Evolutionary conservation across 192 early-diverging fungal genomes (phyloP), one percentile per base, ranked within the genome.

Genomic region (Coemansia sp.): DNA sequence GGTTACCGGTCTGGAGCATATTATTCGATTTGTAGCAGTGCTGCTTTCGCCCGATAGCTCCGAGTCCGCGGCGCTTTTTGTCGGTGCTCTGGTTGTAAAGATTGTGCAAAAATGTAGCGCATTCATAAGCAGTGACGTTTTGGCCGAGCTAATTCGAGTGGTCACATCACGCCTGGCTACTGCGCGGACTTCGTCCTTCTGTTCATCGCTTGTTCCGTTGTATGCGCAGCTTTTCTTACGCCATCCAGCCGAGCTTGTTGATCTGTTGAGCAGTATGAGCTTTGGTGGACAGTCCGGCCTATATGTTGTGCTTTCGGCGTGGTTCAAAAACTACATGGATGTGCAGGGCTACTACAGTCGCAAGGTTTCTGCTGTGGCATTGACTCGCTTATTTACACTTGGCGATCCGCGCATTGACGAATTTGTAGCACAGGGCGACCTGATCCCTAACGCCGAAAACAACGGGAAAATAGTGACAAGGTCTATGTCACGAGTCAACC

Each of bases 61-160:
- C 33, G 95, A 99, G 73, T 93, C 91, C 0, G 88, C 91, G 0
- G 87, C 92, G 0, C 74, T 95, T 24, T 96, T 95, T 85, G 89
- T 98, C 24, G 95, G 95, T n/a, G 92, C 94, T 66, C 74, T 98
- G 43, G 89, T 94, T 36, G 87, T 86, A 20, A 95, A 92, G 66
- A 70, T 98, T 52, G 91, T 96, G 65, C 88, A 92, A 75, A 95
- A 94, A 75, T 86, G 85, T 77, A 67, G 66, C 26, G 12, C 66
- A 21, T 63, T 68, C 23, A 52, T 80, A 16, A 48, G 69, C 7
- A 62, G 65, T 36, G 67, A 72, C 23, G 64, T 69, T 24, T 71
- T 96, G 45, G 89, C 93, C 11, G 86, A 92, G 23, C 87, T 99
- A 48, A 82, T 98, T 55, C 85, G 85, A 33, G 93, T 92, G 2